Base-by-base conservation (phyloP, 1,284 basidiomycete genomes). In the Rhodotorula sp. region DNA sequence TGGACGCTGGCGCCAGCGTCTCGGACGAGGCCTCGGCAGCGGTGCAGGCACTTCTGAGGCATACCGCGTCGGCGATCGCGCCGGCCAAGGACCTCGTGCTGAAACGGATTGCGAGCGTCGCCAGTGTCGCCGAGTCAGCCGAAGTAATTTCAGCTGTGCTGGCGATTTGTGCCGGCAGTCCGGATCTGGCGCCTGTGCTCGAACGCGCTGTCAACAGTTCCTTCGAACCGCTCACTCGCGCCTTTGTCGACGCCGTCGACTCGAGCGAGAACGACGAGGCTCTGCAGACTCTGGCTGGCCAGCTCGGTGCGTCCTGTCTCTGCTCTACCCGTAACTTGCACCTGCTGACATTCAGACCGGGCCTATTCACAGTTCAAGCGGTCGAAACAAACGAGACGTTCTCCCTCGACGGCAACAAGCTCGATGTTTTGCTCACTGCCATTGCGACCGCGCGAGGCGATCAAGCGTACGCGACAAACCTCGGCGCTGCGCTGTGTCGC, bases 391-490 rank as follows among this genome's bases (percentile, higher is more conserved):
- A 62, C 45, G 19, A n/a, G 5, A 14, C 21, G 16, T 19, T 76
- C 28, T 18, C 28, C 18, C 62, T 68, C 61, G 68, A 65, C 31
- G 66, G 66, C 2, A 68, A 63, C 23, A 50, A 69, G 15, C 70
- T 76, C 28, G 70, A 71, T 38, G 69, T 72, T 14, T 66, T 76
- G 48, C 28, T 74, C 18, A 76, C 74, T 0, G 63, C 70, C 2
- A 56, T 69, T 1, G 66, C 67, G 28, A 71, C 72, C 0, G 57
- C 61, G n/a, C 63, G 70, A 3, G 64, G 70, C 15, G 68, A 66
- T 19, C 64, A 69, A 38, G 28, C 55, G 21, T 69, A 67, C 10
- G 54, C 68, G 18, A 59, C 31, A 2, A 45, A 49, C 1, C 55
- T 76, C 10, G 72, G 66, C 1, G 57, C 66, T 1, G 63, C 65